These are phyloP conservation scores for Fusarium robinianum DNA, from an alignment of 2,329 filamentous ascomycete species.

Conservation along the genomic window DNA sequence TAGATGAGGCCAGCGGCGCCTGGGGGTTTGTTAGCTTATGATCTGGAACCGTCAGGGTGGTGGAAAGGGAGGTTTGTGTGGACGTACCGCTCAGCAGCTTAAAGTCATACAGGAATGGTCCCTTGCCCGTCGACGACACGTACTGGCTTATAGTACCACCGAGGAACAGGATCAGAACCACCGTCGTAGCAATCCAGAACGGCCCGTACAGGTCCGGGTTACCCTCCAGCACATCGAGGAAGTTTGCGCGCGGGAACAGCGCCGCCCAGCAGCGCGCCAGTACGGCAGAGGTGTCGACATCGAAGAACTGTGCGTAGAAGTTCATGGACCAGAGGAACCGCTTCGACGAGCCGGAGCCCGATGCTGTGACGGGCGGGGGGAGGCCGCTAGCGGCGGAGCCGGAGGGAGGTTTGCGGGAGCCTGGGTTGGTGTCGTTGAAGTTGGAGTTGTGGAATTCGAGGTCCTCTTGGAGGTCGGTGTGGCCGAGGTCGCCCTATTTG, in stretches of 20 bases:
- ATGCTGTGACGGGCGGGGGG: constrained; percentile 60
- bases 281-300: constrained; percentile 92
- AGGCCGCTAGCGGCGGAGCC: constrained; percentile 52
- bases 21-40: constrained; percentile 38
- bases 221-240: constrained; percentile 94
- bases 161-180: constrained; percentile 92
- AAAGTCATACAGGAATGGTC: constrained; percentile 90
- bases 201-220: constrained; percentile 97
- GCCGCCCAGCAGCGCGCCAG: constrained; percentile 84
- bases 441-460: constrained; percentile 97
- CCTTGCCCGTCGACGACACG: constrained; percentile 67
- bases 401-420: constrained; percentile 54
- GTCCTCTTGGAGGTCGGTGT: constrained; percentile 97
- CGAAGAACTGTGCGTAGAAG: constrained; percentile 98
- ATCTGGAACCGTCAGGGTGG: background rate
- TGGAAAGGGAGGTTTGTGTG: no score
- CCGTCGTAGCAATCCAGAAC: constrained; percentile 98
- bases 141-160: constrained; percentile 96
- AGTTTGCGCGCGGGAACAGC: constrained; percentile 90
- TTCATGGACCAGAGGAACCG: constrained; percentile 89
- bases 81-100: constrained; percentile 76
- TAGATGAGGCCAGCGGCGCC: constrained; percentile 91
- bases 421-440: constrained; percentile 66
- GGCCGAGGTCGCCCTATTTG: constrained; percentile 98
- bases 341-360: constrained; percentile 62